A percentile compares a stretch with the other conserved stretches of the same genome.
These are phyloP conservation scores for Cicer bijugum DNA, from an alignment of 306 rosid genomes.

Conservation along the genomic window DNA sequence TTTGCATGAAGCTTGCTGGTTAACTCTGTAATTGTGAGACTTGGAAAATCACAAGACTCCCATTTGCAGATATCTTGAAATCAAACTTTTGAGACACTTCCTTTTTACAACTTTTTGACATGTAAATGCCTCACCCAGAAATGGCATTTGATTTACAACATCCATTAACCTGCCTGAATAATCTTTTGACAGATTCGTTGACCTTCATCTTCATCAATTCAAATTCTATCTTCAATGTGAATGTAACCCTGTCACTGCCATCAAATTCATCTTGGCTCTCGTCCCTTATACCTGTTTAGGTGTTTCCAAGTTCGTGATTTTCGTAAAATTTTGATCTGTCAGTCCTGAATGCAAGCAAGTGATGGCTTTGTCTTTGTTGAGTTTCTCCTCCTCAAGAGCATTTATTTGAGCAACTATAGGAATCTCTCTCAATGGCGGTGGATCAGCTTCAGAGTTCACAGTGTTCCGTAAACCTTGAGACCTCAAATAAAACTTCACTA, in stretches of 20 bases:
- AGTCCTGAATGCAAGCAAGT: neutral
- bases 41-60: too few species aligned
- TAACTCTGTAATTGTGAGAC: too few species aligned
- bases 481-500: neutral
- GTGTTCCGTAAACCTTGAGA: neutral
- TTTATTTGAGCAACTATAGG: neutral
- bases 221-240: neutral
- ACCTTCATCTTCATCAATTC: too few species aligned
- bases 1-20: too few species aligned
- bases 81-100: too few species aligned
- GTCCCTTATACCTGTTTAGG: neutral
- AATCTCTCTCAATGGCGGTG: neutral
- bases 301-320: neutral
- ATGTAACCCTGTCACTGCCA: neutral
- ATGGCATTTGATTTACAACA: too few species aligned
- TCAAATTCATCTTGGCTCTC: neutral
- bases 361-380: neutral
- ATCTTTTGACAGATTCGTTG: too few species aligned
- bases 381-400: neutral
- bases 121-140: too few species aligned
- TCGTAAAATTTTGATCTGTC: neutral
- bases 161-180: too few species aligned
- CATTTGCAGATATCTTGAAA: too few species aligned
- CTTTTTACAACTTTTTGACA: too few species aligned
- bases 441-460: neutral